Base-by-base conservation (phyloP, 352 stramenopile species). In the Phytophthora nicotianae region DNA sequence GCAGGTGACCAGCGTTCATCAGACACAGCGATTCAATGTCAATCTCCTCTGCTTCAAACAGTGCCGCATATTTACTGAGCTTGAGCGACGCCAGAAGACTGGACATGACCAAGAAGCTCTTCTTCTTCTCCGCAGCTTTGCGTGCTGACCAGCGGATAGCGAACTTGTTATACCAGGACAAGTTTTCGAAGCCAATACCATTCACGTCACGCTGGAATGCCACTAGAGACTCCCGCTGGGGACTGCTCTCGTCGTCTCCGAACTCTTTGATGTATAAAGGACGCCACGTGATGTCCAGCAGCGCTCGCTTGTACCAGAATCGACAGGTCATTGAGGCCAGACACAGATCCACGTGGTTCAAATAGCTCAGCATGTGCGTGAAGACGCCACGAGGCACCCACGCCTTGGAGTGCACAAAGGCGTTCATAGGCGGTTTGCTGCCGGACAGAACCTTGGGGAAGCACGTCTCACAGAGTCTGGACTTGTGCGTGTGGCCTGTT, bases 41-140 rank as follows among this genome's bases (percentile, higher is more conserved):
- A 57, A 95, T 95, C 56, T 95, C 87, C 63, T 95, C 87, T n/a
- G 82, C 79, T 33, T 95, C 87, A 45, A 95, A 95, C 20, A 95
- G 74, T 11, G 87, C 79, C 21, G 81, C 86, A 60, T 95, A 95
- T 68, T 95, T 95, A 65, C 80, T 86, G 3, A 95, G 68, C 11
- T 86, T 83, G 5, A 95, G 71, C 37, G 84, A 95, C 26, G 83
- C 61, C 6, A 95, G 49, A 33, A 95, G 61, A 66, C 80, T 92
- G 20, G 77, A 89, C 87, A 95, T 95, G 33, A 93, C 85, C 47
- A 88, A 40, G 50, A 95, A 95, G 65, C 85, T 94, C 70, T 95
- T 95, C 70, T 95, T 93, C 73, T 92, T 93, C 62, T 93, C 87
- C 0, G 85, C 87, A 21, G 87, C 85, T 32, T 90, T 91, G 42